A percentile compares a stretch with the other conserved stretches of the same genome.
These are phyloP conservation scores for Nannochloropsis limnetica DNA, from an alignment of 352 stramenopile genomes.

Conservation along the genomic window DNA sequence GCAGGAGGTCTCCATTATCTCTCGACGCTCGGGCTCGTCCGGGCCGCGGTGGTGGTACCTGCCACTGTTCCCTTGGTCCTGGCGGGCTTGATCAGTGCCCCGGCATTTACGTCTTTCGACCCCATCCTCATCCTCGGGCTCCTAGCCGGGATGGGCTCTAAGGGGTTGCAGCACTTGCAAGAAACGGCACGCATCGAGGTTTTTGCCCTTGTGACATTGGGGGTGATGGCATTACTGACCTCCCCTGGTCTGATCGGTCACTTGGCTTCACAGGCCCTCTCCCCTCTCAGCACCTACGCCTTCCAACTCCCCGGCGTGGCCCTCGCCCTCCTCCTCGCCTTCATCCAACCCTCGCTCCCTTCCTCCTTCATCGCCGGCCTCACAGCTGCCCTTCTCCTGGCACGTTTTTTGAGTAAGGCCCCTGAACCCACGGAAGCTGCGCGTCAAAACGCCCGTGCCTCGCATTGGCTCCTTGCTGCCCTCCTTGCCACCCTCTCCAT, in stretches of 20 bases:
- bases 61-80: conserved; percentile 4
- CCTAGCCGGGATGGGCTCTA: background rate
- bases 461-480: conserved; percentile 11
- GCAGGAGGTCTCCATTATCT: background rate
- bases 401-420: background rate
- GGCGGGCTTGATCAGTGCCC: conserved; percentile 17
- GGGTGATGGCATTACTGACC: background rate
- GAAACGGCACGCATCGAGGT: background rate
- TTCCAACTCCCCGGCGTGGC: background rate
- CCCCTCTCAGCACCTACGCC: background rate
- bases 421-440: background rate
- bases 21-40: conserved; percentile 3
- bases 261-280: background rate
- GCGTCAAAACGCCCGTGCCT: conserved; percentile 7
- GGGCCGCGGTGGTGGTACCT: background rate
- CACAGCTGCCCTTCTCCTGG: background rate
- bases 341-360: background rate
- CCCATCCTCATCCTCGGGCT: background rate
- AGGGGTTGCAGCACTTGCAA: background rate
- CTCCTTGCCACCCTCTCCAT: background rate
- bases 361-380: background rate
- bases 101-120: background rate
- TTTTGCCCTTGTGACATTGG: background rate
- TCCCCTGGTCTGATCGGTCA: background rate
- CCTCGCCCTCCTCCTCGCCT: background rate